Conservation (phyloP, 1,284 basidiomycete genomes). For the Porogramme epimiltina region DNA sequence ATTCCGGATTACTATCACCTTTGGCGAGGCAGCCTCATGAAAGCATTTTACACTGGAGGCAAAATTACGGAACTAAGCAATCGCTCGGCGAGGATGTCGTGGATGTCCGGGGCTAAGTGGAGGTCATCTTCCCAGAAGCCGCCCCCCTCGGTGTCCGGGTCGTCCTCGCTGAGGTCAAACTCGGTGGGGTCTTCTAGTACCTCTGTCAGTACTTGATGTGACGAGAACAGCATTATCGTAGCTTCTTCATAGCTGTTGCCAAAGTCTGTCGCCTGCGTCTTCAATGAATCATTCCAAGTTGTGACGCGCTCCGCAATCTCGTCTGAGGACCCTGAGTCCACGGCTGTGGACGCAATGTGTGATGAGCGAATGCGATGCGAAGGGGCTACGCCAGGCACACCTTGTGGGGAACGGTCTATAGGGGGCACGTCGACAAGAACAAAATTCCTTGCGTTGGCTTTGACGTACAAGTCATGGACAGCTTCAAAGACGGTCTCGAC, state of each 20-base stretch:
- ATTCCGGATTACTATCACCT: no score
- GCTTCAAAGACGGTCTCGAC: constrained; percentile 23
- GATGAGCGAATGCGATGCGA: not conserved
- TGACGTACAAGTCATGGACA: constrained; percentile 25
- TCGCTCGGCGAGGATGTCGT: constrained; percentile 31
- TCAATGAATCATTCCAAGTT: constrained; percentile 34
- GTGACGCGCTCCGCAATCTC: constrained; percentile 24
- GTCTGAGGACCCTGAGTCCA: constrained; percentile 5
- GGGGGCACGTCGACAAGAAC: constrained; percentile 30
- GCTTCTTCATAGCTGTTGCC: constrained; percentile 19
- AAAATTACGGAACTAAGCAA: not conserved
- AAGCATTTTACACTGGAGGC: no score
- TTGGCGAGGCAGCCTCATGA: not conserved
- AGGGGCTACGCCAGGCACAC: constrained; percentile 6
- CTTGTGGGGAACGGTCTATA: constrained; percentile 25
- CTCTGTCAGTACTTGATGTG: constrained; percentile 30
- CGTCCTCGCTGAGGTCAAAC: constrained; percentile 32
- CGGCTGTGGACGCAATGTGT: not conserved
- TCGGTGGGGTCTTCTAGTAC: constrained; percentile 36
- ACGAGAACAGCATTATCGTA: constrained; percentile 35
- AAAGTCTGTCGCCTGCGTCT: constrained; percentile 24
- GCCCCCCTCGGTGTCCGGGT: constrained; percentile 27
- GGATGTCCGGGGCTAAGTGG: constrained; percentile 36
- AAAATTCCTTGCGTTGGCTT: constrained; percentile 29
- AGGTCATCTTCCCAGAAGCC: constrained; percentile 39